Evolutionary conservation across 805 yeast species (phyloP), one percentile per base, ranked within the genome.

Genomic region (Metschnikowia amazonensis): DNA sequence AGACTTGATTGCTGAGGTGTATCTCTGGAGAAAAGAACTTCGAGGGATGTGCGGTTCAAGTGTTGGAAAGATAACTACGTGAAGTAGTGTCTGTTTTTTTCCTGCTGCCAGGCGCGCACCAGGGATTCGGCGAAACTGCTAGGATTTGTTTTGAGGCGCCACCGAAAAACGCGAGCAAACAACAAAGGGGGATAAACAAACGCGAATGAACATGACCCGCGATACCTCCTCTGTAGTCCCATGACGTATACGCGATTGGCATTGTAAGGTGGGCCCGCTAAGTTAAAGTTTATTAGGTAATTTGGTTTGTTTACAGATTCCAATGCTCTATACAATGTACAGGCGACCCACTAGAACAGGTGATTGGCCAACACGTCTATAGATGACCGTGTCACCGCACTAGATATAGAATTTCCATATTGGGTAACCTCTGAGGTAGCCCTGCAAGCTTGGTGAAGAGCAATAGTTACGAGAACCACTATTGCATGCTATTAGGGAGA

Each of bases 101-200:
- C 13, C 43, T 28, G 43, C 43, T 23, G 23, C 28, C 34, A 14
- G 34, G 33, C 35, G 43, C 43, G 43, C 43, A 23, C 43, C 43
- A 28, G 41, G 38, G 14, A 25, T 30, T 16, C 42, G 42, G 35
- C 42, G 30, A 39, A 30, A 18, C 20, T 8, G 23, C 14, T 20
- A 35, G 16, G 23, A 18, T 39, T 39, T 38, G 42, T 41, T 41
- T 41, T 34, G 41, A 23, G 31, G 36, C 42, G 42, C 42, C 20
- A 39, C 35, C 25, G n/a, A 31, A 28, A 36, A 36, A 23, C 21
- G 49, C 49, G 49, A 9, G 49, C 44, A 50, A 52, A 52, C 52
- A 48, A 42, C 52, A 48, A 42, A 51, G 51, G 56, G 56, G 50
- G 43, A 51, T 49, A 51, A 51, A 51, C 55, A 51, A 51, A 52